Base-by-base conservation (phyloP, 2,329 filamentous ascomycete genomes). In the Didymella segeticola region DNA sequence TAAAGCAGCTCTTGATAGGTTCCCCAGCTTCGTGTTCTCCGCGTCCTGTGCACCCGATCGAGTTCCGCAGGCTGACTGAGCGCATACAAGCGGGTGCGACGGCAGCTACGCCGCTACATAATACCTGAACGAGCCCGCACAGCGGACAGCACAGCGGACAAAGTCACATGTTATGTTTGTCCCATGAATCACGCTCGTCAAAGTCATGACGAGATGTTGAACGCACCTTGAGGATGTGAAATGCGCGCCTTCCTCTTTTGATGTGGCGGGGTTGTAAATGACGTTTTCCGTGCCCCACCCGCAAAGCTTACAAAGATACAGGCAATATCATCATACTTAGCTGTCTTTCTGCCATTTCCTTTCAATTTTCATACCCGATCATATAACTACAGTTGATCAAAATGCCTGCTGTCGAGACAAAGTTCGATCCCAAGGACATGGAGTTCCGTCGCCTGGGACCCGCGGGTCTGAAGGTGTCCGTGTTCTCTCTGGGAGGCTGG, bases 391-490 rank as follows among this genome's bases (percentile, higher is more conserved):
- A 51, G 10, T 15, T 19, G 8, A 27, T 47, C 63, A 66, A 48
- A 26, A 73, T 73, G 70, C 59, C 68, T 57, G 67, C 69, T 37
- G 74, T 80, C 53, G 76, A 79, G 63, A 76, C 75, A 59, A 79
- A 76, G 62, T 82, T 77, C 63, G 76, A 81, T 53, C 78, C 79
- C 53, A 79, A 81, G 71, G 77, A 81, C 67, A 81, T 74, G 71
- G 53, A 72, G 50, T 75, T 75, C 65, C 53, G 43, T 12, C 57
- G 56, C 27, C 53, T 62, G 14, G 62, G 64, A 41, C 60, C 63
- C 5, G 74, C 75, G 36, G 79, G 79, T 49, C 71, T 82, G 27
- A 81, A 82, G 69, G 79, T 82, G 22, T 80, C 77, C n/a, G 73
- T 80, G 53, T 69, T 82, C 55, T 79, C 77, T n/a, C 73, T 81